phyloP scores from a whole-genome alignment of 495 filamentous ascomycete genomes.

The Penicillium coprophilum region DNA sequence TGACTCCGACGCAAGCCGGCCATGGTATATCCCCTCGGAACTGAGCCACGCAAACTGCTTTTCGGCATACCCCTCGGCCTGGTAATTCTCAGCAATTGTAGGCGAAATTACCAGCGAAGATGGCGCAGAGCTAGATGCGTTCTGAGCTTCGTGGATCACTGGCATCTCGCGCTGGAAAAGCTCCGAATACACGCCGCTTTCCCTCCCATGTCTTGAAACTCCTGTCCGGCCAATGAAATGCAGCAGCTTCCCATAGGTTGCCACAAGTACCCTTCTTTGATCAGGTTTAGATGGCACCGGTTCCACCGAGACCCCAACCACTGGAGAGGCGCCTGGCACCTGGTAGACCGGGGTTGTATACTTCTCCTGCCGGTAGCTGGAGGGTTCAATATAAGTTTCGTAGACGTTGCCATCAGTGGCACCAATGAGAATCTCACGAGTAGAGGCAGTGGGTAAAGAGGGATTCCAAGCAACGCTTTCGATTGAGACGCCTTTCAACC shows the following conservation, averaged over 20 bases:
- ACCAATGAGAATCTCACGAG: constrained; percentile 91
- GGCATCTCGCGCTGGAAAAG: constrained; percentile 87
- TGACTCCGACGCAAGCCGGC: constrained; percentile 57
- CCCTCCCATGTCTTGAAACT: constrained; percentile 57
- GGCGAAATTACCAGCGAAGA: constrained; percentile 75
- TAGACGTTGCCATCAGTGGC: constrained; percentile 91
- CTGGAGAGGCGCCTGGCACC: constrained; percentile 67
- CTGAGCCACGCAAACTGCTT: constrained; percentile 88
- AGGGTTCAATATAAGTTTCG: constrained; percentile 92
- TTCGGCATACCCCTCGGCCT: constrained; percentile 53
- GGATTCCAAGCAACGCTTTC: constrained; percentile 95
- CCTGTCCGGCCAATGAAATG: constrained; percentile 78
- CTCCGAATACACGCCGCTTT: constrained; percentile 80
- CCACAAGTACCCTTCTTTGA: constrained; percentile 69
- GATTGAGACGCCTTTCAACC: constrained; percentile 80
- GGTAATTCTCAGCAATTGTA: constrained; percentile 54
- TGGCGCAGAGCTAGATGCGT: constrained; percentile 52
- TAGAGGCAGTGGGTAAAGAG: constrained; percentile 91
- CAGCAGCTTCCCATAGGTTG: constrained; percentile 69
- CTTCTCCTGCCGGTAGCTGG: constrained; percentile 87
- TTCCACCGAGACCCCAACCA: constrained; percentile 84
- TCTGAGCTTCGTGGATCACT: constrained; percentile 63
- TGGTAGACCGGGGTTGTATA: constrained; percentile 82
- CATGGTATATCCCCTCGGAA: constrained; percentile 83
- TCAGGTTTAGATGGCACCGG: constrained; percentile 64